Base-by-base conservation (phyloP, 768 basidiomycete species). In the Leccinum subtestaceum region DNA sequence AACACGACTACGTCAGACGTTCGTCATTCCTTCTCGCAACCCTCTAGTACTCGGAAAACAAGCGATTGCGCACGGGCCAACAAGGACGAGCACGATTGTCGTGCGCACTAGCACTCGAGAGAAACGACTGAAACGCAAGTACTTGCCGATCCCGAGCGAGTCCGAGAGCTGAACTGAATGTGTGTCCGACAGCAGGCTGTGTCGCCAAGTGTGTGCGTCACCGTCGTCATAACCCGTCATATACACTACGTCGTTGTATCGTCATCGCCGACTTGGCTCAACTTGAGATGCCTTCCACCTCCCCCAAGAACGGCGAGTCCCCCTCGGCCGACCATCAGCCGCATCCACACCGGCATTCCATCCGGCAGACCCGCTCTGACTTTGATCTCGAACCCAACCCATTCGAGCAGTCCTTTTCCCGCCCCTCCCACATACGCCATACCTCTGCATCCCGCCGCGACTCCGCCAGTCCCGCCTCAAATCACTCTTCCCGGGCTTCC, bases 401-500 rank as follows among this genome's bases (percentile, higher is more conserved):
- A 0, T 97, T 97, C 69, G 96, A 99, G 70, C 91, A 94, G 75
- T 95, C 92, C 55, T 98, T 98, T 72, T 87, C 88, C 36, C 68
- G 80, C 31, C 80, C 81, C 29, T 80, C 82, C 21, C 84, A 84
- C 60, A 76, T 84, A 60, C 78, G 81, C 65, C 77, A 78, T 55
- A 67, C 75, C 7, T 74, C 73, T 38, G 68, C 71, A 21, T 63
- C 72, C 52, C 73, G 70, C 52, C 67, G 73, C 50, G 70, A 74
- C 50, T 71, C 73, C 2, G 67, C 67, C 51, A 70, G 73, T 29
- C 65, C 63, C 5, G 68, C 56, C n/a, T 72, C 78, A 19, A 74
- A 74, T 34, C 72, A 75, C 38, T 72, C 72, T 43, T 63, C 77
- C 8, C 79, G 81, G 52, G 50, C 70, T n/a, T 74, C 71, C 2